phyloP scores from a whole-genome alignment of 139 green algal species.

The Chlorella sp. region DNA sequence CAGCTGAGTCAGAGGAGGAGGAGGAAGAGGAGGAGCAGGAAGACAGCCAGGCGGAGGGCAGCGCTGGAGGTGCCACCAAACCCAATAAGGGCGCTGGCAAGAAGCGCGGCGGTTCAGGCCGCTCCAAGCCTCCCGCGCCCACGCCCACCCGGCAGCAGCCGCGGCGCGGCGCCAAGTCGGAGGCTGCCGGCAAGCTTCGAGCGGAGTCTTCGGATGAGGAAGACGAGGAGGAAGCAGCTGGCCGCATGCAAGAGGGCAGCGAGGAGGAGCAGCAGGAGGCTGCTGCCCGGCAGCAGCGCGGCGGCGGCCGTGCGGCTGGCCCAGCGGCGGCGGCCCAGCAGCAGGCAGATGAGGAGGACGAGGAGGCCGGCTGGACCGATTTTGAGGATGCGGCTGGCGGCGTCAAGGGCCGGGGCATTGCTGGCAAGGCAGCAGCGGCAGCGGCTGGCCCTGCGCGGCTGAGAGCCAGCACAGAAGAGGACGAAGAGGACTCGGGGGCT shows the following conservation, averaged over 20 bases:
- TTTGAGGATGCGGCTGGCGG: too few species aligned
- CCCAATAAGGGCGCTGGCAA: background rate
- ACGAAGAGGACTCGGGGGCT: background rate
- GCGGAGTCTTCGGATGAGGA: background rate
- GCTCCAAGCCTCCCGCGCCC: background rate
- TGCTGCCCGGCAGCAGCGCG: background rate
- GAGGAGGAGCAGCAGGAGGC: background rate
- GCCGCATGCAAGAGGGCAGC: background rate
- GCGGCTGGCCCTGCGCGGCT: background rate
- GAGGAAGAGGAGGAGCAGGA: background rate
- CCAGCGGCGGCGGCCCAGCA: background rate
- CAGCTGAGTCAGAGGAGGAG: background rate
- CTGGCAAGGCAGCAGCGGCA: too few species aligned
- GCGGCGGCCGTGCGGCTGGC: background rate
- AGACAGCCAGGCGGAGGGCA: slow-evolving; percentile 7
- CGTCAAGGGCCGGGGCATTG: too few species aligned
- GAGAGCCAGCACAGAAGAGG: background rate
- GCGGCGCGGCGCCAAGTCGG: slow-evolving; percentile 20
- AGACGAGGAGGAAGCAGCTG: slow-evolving; percentile 15
- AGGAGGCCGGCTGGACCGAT: background rate
- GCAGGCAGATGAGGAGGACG: background rate
- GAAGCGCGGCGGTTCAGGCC: background rate
- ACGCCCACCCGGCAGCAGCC: slow-evolving; percentile 31
- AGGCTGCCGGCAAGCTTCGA: background rate
- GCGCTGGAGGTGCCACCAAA: background rate